Evolutionary conservation across 768 basidiomycete genomes (phyloP), one percentile per base, ranked within the genome.

Genomic region (Pisolithus tinctorius): DNA sequence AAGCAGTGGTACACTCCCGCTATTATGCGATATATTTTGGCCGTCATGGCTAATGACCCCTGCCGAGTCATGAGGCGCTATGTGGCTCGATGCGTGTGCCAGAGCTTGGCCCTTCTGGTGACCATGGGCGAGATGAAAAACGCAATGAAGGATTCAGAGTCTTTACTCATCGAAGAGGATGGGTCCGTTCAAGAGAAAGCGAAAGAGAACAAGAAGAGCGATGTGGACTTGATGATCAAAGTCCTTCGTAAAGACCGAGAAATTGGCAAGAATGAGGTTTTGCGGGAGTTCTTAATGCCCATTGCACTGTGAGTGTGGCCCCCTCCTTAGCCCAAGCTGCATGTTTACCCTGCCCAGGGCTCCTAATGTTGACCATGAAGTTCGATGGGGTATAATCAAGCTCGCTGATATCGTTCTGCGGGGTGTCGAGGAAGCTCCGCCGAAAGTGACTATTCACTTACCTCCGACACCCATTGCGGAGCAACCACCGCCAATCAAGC

Each of bases 111-210:
- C 7, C 71, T 96, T 8, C 70, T 94, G 36, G 84, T 89, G 3
- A 84, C 88, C 36, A 84, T 97, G 77, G 93, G 93, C 49, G 93
- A 95, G 61, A 85, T 98, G 77, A 89, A 84, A 69, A 75, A 82
- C 13, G 74, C 75, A 47, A 59, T 77, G 40, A 92, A 88, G 65
- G 89, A 93, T 53, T 66, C 80, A 0, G 88, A 91, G 56, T 77
- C 86, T 4, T 66, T 93, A 27, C 75, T 93, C 11, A 89, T 93
- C 42, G 91, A 93, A 67, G 91, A 93, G 62, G 89, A 93, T 58
- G 89, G 89, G 6, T 81, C 78, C 50, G 74, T 75, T 8, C 82
- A 79, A 23, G 84, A 85, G 61, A 86, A 80, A 64, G 70, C 74
- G 49, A 88, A 81, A 68, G 86, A 88, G 65, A 77, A 77, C 43